Conservation (phyloP, 176 grass and related monocot species). For the Oryza coarctata region DNA sequence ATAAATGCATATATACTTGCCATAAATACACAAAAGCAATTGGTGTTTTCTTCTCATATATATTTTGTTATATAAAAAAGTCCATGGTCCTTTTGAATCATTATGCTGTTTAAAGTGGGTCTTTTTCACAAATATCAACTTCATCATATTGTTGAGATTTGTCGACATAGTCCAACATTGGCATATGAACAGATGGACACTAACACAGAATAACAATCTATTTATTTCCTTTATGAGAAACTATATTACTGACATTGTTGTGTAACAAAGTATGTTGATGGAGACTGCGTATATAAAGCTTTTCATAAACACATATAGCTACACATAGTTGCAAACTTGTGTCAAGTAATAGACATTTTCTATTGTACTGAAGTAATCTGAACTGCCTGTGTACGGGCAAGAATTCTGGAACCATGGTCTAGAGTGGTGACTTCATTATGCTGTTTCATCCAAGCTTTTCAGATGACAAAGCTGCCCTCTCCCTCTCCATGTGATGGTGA, state of each 20-base stretch:
- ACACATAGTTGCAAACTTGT: slow-evolving; percentile 55
- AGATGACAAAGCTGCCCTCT: slow-evolving; percentile 55
- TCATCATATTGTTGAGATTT: slow-evolving; percentile 41
- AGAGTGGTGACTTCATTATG: slow-evolving; percentile 35
- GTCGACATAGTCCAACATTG: not conserved
- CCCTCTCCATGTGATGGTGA: slow-evolving; percentile 50
- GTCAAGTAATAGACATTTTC: slow-evolving; percentile 48
- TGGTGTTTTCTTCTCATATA: slow-evolving; percentile 16
- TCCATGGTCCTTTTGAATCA: slow-evolving; percentile 25
- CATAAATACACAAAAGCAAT: slow-evolving; percentile 28
- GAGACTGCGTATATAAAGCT: slow-evolving; percentile 44
- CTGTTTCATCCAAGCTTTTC: slow-evolving; percentile 41
- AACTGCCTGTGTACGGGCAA: slow-evolving; percentile 52
- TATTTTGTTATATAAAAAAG: not conserved
- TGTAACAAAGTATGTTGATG: slow-evolving; percentile 49
- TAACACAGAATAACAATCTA: slow-evolving; percentile 38
- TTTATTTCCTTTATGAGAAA: slow-evolving; percentile 53
- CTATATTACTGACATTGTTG: slow-evolving; percentile 51
- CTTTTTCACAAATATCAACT: slow-evolving; percentile 32
- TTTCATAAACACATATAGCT: slow-evolving; percentile 58
- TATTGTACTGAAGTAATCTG: slow-evolving; percentile 51
- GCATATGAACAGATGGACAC: slow-evolving; percentile 13
- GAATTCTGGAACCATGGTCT: slow-evolving; percentile 45
- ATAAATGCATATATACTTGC: slow-evolving; percentile 9
- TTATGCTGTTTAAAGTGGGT: slow-evolving; percentile 6